phyloP scores from a whole-genome alignment of 768 basidiomycete genomes.

The Mycena albidolilacea region DNA sequence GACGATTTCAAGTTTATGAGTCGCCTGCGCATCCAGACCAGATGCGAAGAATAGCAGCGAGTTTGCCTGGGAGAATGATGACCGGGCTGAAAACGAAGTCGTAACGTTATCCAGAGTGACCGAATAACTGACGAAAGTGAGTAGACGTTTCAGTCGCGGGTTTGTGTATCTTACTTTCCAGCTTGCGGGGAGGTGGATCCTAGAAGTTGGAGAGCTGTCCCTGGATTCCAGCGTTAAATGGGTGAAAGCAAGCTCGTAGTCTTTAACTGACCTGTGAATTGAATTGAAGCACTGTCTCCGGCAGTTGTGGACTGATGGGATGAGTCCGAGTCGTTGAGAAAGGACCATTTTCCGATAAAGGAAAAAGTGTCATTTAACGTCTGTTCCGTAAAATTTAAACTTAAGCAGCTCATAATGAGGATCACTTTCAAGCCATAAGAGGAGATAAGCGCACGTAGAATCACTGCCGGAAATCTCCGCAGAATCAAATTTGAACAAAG shows the following conservation, averaged over 20 bases:
- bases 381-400: constrained; percentile 53
- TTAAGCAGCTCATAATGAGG: neutral
- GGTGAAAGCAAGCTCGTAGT: constrained; percentile 26
- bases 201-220: constrained; percentile 71
- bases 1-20: constrained; percentile 67
- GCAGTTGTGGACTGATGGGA: constrained; percentile 51
- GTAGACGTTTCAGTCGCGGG: constrained; percentile 43
- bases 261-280: constrained; percentile 63
- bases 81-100: constrained; percentile 62
- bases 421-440: neutral
- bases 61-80: constrained; percentile 66
- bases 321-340: constrained; percentile 42
- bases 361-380: constrained; percentile 63
- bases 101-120: constrained; percentile 61
- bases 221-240: constrained; percentile 50
- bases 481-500: constrained; percentile 69
- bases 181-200: constrained; percentile 72
- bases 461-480: constrained; percentile 62
- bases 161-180: constrained; percentile 68
- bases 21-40: constrained; percentile 64
- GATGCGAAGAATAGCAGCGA: constrained; percentile 76
- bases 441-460: constrained; percentile 36
- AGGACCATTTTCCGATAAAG: constrained; percentile 72
- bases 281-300: constrained; percentile 61
- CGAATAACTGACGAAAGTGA: constrained; percentile 30